Base-by-base conservation (phyloP, 305 asterid genomes). In the Fraxinus sp. region DNA sequence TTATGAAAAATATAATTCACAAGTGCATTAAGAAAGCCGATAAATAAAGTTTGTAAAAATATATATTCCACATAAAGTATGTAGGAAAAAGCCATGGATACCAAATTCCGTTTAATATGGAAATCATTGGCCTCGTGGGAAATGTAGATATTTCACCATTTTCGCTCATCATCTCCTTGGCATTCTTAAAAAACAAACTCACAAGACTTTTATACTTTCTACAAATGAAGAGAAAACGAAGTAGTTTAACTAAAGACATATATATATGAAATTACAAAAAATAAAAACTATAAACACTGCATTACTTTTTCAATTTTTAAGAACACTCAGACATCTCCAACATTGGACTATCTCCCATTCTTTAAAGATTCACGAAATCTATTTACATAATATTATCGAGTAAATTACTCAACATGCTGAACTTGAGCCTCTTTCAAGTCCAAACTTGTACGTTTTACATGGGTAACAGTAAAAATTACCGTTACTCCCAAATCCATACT, bases 401-500 rank as follows among this genome's bases (percentile, higher is more conserved):
- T 49, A 49, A 49, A 49, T 14, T 14, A 49, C 14, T 16, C 4
- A 49, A 16, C 22, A 49, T 4, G 7, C 7, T 49, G 68, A 7
- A 18, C 11, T 57, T 0, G 26, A 57, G 28, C 68, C 0, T 7
- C 16, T 64, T 30, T 18, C 76, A 10, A 76, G 84, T 30, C 86
- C 79, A 52, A 87, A 89, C 74, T 85, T 87, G 86, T 79, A 87
- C 26, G 91, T 87, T 20, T 84, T 84, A 83, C 89, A 76, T 0
- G 90, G 91, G 49, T 84, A 0, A 71, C 86, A 85, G 7, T 84
- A 18, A 75, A 89, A 89, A 37, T 77, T 77, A 0, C 62, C 30
- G 49, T 86, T 87, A 14, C 88, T 85, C 5, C 91, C 91, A 22
- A 86, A 86, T 5, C 90, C 90, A 37, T 16, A 30, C 84, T 86